These are phyloP conservation scores for Grosmannia huntii DNA, from an alignment of 2,329 filamentous ascomycete genomes.

Conservation along the genomic window DNA sequence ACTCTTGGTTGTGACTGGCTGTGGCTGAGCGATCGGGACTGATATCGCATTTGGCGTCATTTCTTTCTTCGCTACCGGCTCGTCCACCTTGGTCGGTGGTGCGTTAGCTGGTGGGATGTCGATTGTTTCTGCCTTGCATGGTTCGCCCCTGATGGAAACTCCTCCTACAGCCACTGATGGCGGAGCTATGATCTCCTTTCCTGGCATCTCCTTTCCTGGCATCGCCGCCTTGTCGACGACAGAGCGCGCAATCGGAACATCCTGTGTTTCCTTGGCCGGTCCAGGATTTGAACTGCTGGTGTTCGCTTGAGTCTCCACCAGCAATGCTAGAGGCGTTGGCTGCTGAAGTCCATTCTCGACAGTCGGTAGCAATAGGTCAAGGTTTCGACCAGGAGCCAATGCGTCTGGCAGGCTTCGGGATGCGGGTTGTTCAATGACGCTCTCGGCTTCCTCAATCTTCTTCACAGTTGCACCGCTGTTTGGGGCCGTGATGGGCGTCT, in stretches of 20 bases:
- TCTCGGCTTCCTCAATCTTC: neutral
- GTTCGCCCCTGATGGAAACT: conserved; percentile 20
- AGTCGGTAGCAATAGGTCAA: too few relatives aligned
- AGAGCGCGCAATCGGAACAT: conserved; percentile 19
- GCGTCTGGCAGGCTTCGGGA: neutral
- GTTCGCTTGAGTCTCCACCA: neutral
- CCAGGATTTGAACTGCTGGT: conserved; percentile 10
- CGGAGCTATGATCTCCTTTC: neutral
- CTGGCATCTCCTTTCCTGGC: conserved; percentile 12
- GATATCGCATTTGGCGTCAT: conserved; percentile 21
- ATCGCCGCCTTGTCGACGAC: conserved; percentile 30
- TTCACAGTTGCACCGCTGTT: neutral
- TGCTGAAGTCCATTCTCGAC: conserved; percentile 41
- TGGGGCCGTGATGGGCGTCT: neutral
- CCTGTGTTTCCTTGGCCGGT: conserved; percentile 21
- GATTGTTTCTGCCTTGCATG: conserved; percentile 14
- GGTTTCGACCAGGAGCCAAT: neutral
- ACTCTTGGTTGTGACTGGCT: conserved; percentile 40
- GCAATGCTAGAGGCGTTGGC: conserved; percentile 33
- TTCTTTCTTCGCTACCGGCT: conserved; percentile 34
- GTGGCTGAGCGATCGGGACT: neutral
- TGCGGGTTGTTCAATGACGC: neutral
- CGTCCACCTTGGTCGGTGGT: conserved; percentile 16
- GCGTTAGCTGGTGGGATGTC: conserved; percentile 10
- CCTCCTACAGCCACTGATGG: neutral